Base-by-base conservation (phyloP, 164 flowering plant genomes). In the Umbilicus rupestris region DNA sequence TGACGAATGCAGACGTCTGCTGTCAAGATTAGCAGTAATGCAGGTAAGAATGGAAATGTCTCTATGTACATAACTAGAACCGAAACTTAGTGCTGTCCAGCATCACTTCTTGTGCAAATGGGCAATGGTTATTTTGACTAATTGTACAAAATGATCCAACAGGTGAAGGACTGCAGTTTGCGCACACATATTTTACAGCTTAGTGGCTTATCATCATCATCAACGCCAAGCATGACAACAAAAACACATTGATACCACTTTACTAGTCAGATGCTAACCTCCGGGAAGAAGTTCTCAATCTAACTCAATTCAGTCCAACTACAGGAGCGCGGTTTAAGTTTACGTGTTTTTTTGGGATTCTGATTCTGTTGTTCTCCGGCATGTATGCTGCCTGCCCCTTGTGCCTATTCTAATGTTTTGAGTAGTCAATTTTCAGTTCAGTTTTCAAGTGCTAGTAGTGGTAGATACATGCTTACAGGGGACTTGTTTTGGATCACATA, bases 11-110 rank as follows among this genome's bases (percentile, higher is more conserved):
- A 82, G 68, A 74, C 81, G 83, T 72, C 77, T 87, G 5, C 73
- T 93, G 73, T 89, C 91, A 46, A 67, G 79, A 31, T 31, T 86
- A 28, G 80, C 85, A 62, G 88, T 85, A 59, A 64, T 86, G 82
- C 90, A 90, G 92, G 98, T 88, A 77, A 75, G 57, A 50, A 6
- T 35, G 37, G 37, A 35, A 35, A 35, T 35, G 37, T 35, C 7
- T 35, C 4, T 35, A 7, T 7, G 4, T 3, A 35, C 4, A 0
- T 35, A 35, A 7, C 7, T 3, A 45, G 15, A 4, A 45, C n/a
- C 15, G 5, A 15, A 45, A 16, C 5, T n/a, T 49, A n/a, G 20
- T 9, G 9, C 3, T n/a, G 55, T 49, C 20, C 50, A 46, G 16
- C 22, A 16, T 45, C 2, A 10, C 1, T 9, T 6, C 26, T 3